These are phyloP conservation scores for Ceratocystiopsis minuta DNA, from an alignment of 2,329 filamentous ascomycete genomes.

Conservation along the genomic window DNA sequence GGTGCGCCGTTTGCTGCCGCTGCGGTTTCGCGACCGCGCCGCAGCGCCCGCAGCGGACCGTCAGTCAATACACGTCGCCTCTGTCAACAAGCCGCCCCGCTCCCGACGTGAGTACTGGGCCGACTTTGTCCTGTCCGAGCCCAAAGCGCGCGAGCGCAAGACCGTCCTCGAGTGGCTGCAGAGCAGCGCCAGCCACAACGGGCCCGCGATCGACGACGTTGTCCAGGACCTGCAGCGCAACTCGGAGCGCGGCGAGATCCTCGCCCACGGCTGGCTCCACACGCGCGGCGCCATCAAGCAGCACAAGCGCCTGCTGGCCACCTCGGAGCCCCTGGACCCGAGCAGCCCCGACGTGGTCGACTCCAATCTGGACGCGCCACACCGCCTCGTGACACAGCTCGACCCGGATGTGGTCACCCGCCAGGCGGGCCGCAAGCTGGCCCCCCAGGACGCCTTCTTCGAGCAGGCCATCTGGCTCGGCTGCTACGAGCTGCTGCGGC, in stretches of 20 bases:
- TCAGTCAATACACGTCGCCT: conserved; percentile 6
- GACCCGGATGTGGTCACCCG: conserved; percentile 81
- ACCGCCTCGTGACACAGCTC: conserved; percentile 63
- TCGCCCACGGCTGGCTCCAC: conserved; percentile 81
- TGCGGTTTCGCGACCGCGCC: conserved; percentile 37
- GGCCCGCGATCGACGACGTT: conserved; percentile 55
- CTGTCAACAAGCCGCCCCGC: conserved; percentile 10
- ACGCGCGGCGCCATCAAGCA: conserved; percentile 81
- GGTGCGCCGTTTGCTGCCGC: conserved; percentile 52
- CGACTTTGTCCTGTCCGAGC: conserved; percentile 56
- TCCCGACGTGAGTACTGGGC: conserved; percentile 34
- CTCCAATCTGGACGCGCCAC: conserved; percentile 38
- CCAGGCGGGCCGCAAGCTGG: conserved; percentile 50
- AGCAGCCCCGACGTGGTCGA: conserved; percentile 36
- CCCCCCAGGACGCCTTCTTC: conserved; percentile 71
- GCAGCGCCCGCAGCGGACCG: conserved; percentile 12
- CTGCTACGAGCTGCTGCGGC: conserved; percentile 82
- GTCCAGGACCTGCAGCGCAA: conserved; percentile 59
- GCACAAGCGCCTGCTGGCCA: conserved; percentile 60
- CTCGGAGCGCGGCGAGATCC: conserved; percentile 62
- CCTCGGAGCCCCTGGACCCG: conserved; percentile 46
- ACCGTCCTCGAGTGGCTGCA: conserved; percentile 77
- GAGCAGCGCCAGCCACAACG: conserved; percentile 50
- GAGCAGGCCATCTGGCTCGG: conserved; percentile 83
- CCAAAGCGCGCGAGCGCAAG: conserved; percentile 58